Evolutionary conservation across 768 basidiomycete species (phyloP), one percentile per base, ranked within the genome.

Genomic region (Russula lepida): DNA sequence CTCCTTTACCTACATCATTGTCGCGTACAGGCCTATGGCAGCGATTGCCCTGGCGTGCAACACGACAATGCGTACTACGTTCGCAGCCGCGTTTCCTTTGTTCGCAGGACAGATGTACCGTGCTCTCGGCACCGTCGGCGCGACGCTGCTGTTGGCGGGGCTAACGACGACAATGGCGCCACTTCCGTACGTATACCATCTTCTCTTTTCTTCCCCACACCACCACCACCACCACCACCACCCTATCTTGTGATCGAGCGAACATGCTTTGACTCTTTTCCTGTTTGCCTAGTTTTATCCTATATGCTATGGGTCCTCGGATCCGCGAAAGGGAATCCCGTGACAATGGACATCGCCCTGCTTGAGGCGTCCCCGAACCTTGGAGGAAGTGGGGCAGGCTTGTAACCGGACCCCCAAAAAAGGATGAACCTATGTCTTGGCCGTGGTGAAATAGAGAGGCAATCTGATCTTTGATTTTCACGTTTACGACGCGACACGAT

Each of bases 31-130:
- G 13, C 78, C 79, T 2, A 73, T 79, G 39, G 79, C 81, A 0
- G 79, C 82, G 2, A 84, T 81, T 46, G 86, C 88, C 0, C 78
- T 86, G 68, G 82, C 88, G 0, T 80, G 84, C 72, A 93, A 93
- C 69, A 72, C 69, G 4, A 75, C 77, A 54, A 67, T 78, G 69
- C 68, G 80, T 11, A 72, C 70, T 11, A 61, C 71, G 0, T 77
- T 79, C 56, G 77, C 76, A 0, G 73, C 71, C 4, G 74, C 68
- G 2, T 78, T 78, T 66, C 78, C 77, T 2, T 64, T 79, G 33
- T 75, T 74, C 54, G 73, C 75, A 19, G 58, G 65, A 15, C 71
- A 72, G 54, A 72, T 77, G 75, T 80, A 76, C 63, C 51, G 66
- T 23, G 58, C 68, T 23, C 69, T 77, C 11, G 74, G 74, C 17